These are phyloP conservation scores for Penicillium bovifimosum DNA, from an alignment of 495 filamentous ascomycete genomes.

Conservation along the genomic window DNA sequence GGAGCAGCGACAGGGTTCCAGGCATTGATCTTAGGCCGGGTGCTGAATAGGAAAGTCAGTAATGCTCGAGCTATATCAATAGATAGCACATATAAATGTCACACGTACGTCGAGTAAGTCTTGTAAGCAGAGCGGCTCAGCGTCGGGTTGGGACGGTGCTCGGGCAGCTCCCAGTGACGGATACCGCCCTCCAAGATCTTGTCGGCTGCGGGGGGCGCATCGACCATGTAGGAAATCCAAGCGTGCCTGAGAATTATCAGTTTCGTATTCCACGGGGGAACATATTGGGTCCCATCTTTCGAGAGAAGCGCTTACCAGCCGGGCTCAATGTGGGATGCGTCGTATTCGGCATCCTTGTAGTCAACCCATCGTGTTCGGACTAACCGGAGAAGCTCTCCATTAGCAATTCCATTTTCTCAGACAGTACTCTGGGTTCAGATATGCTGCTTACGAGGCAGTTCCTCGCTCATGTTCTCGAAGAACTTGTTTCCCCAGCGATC, in stretches of 20 bases:
- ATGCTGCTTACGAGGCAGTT: constrained; percentile 72
- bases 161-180: constrained; percentile 68
- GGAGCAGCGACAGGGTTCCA: constrained; percentile 44
- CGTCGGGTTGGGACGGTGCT: constrained; percentile 72
- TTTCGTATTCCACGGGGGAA: neutral
- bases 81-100: neutral
- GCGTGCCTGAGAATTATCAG: constrained; percentile 61
- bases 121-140: constrained; percentile 72
- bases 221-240: constrained; percentile 91
- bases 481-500: constrained; percentile 96
- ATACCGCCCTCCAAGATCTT: constrained; percentile 58
- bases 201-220: constrained; percentile 78
- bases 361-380: constrained; percentile 98
- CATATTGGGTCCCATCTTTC: neutral
- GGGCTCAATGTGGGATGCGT: constrained; percentile 90
- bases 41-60: constrained; percentile 19
- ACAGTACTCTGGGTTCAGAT: neutral
- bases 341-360: constrained; percentile 82
- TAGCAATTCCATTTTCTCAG: neutral
- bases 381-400: constrained; percentile 27
- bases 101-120: constrained; percentile 85
- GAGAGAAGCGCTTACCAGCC: constrained; percentile 59
- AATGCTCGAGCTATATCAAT: neutral
- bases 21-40: constrained; percentile 39
- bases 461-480: constrained; percentile 84